Conservation (phyloP, 2,329 filamentous ascomycete species). For the Monilinia polystroma region DNA sequence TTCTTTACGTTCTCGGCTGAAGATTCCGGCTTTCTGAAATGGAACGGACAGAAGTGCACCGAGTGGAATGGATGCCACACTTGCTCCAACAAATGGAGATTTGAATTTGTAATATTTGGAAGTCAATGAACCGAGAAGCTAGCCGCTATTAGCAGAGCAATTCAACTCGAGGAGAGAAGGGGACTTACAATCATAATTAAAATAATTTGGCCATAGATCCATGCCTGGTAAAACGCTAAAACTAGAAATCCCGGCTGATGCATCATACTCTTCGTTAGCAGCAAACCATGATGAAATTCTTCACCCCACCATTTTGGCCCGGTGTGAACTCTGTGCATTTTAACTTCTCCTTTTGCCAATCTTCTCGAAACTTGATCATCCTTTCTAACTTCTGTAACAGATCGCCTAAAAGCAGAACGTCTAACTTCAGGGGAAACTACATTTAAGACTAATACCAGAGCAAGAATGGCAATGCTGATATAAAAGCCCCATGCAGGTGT, state of each 20-base stretch:
- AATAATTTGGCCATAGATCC: conserved; percentile 77
- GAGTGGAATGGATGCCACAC: conserved; percentile 63
- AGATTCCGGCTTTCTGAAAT: conserved; percentile 68
- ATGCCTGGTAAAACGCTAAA: conserved; percentile 69
- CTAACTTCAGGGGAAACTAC: conserved; percentile 71
- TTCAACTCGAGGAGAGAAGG: conserved; percentile 10
- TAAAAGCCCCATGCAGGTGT: conserved; percentile 75
- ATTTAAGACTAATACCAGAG: conserved; percentile 65
- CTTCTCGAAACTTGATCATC: conserved; percentile 54
- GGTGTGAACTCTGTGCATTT: conserved; percentile 69
- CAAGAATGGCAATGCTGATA: conserved; percentile 66
- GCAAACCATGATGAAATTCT: conserved; percentile 69
- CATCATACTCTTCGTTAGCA: conserved; percentile 68
- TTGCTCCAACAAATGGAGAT: conserved; percentile 64
- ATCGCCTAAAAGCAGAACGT: conserved; percentile 65
- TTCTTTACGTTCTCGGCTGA: conserved; percentile 62
- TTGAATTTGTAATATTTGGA: conserved; percentile 65
- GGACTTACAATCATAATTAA: conserved; percentile 64
- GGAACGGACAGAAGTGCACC: conserved; percentile 70
- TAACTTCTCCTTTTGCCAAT: conserved; percentile 71
- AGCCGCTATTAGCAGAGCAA: conserved; percentile 27
- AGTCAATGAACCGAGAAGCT: conserved; percentile 67
- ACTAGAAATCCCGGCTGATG: conserved; percentile 72
- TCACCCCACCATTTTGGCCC: conserved; percentile 76
- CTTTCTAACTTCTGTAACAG: conserved; percentile 62